Evolutionary conservation across 2,329 filamentous ascomycete species (phyloP), one percentile per base, ranked within the genome.

Genomic region (Beauveria bassiana): DNA sequence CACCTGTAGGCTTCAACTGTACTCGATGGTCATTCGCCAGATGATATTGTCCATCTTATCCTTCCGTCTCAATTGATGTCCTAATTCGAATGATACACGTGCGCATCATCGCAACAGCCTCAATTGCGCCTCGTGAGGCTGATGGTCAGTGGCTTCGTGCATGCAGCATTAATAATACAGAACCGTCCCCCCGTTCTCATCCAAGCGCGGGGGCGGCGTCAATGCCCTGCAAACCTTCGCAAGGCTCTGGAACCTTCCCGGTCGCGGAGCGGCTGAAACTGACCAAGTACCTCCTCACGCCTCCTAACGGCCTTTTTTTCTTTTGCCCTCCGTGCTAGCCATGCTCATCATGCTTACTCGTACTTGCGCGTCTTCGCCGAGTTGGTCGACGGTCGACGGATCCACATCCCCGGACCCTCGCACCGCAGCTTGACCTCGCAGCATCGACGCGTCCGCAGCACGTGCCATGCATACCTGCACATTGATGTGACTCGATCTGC

Each of bases 181-280:
- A 9, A 9, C 7, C 14, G 42, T 24, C 43, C 43, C 20, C 31
- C 22, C 40, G 34, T 43, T 12, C 22, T 43, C 22, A 3, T 22
- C 6, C 22, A 20, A 28, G 18, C 56, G 38, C 16, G 38, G 47
- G 31, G 31, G 38, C 20, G 16, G 16, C 20, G 46, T 24, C 20
- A 28, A 31, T 16, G 34, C 16, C 6, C 20, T 42, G 26, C 42
- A 34, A 22, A 26, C 34, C 54, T 38, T 42, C 18, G n/a, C 18
- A 42, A 14, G 55, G 28, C 55, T 58, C 55, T 58, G 55, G 55
- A 58, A 58, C 43, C 55, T 58, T 40, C 31, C 34, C 20, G 53
- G 5, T 20, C 18, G 12, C 26, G 53, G 40, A 50, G 45, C 24
- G 56, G 46, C 47, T 51, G 38, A 51, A 31, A 28, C 38, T 28